These are phyloP conservation scores for Hypsizygus marmoreus DNA, from an alignment of 768 basidiomycete species.

Conservation along the genomic window DNA sequence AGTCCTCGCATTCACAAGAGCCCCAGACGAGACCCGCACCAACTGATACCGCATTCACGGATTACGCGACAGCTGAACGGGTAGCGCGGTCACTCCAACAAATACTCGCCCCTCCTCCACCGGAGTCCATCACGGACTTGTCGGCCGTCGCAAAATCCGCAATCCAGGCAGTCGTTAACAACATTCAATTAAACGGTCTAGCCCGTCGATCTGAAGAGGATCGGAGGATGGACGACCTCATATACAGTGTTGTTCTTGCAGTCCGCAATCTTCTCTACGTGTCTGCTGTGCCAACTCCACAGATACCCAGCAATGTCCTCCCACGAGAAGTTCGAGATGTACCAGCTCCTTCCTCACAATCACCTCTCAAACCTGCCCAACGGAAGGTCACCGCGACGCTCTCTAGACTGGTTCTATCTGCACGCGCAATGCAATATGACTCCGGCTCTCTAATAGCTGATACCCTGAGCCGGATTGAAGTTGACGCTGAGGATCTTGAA, in stretches of 20 bases:
- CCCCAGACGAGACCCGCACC: slow-evolving; percentile 14
- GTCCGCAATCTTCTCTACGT: slow-evolving; percentile 79
- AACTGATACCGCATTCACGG: slow-evolving; percentile 31
- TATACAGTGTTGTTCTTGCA: slow-evolving; percentile 64
- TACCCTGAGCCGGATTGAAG: slow-evolving; percentile 69
- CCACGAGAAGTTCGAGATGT: slow-evolving; percentile 50
- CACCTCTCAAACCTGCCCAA: slow-evolving; percentile 76
- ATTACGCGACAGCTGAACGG: slow-evolving; percentile 67
- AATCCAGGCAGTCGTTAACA: slow-evolving; percentile 64
- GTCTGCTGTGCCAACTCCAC: slow-evolving; percentile 58
- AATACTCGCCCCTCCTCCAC: slow-evolving; percentile 55
- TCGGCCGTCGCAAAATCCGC: slow-evolving; percentile 57
- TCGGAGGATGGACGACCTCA: slow-evolving; percentile 60
- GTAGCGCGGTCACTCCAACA: slow-evolving; percentile 68
- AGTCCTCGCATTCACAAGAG: slow-evolving; percentile 14
- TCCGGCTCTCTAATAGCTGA: slow-evolving; percentile 63
- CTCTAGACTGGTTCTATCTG: slow-evolving; percentile 85
- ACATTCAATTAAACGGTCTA: slow-evolving; percentile 48
- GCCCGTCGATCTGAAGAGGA: slow-evolving; percentile 56
- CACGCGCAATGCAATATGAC: slow-evolving; percentile 87
- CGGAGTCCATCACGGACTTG: slow-evolving; percentile 62
- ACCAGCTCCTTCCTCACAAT: slow-evolving; percentile 47
- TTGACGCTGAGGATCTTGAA: slow-evolving; percentile 76
- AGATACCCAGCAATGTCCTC: slow-evolving; percentile 58
- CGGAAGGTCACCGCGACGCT: slow-evolving; percentile 87